Conservation (phyloP, 352 stramenopile genomes). For the Pythium periplocum region DNA sequence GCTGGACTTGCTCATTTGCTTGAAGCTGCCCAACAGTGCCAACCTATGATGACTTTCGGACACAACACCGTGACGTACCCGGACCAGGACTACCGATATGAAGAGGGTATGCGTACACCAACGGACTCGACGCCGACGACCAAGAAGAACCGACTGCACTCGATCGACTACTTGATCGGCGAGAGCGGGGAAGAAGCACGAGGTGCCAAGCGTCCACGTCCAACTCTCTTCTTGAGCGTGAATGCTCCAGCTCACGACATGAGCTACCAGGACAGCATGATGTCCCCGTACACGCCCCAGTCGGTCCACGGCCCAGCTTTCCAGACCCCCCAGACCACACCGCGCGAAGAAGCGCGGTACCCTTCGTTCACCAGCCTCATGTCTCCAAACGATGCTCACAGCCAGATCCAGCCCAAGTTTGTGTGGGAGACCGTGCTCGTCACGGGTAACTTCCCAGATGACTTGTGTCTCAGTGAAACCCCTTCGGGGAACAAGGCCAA, state of each 20-base stretch:
- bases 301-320: too few species aligned
- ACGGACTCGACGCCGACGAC: not conserved
- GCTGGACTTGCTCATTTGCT: constrained; percentile 45
- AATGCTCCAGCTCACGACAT: not conserved
- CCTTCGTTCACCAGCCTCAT: constrained; percentile 10
- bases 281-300: too few species aligned
- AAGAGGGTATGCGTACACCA: too few species aligned
- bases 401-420: constrained; percentile 23
- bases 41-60: constrained; percentile 1
- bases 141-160: constrained; percentile 18
- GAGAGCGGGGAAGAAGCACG: constrained; percentile 6
- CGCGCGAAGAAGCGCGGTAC: not conserved
- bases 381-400: constrained; percentile 5
- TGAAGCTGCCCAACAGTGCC: constrained; percentile 52
- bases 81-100: constrained; percentile 3
- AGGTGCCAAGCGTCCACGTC: constrained; percentile 9
- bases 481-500: constrained; percentile 16
- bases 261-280: constrained; percentile 3
- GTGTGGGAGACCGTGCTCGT: constrained; percentile 65
- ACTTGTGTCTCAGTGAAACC: constrained; percentile 54
- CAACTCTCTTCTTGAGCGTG: not conserved
- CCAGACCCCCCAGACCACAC: too few species aligned
- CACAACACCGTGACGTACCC: constrained; percentile 1
- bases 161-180: constrained; percentile 23
- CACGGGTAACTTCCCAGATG: constrained; percentile 52